Evolutionary conservation across 768 basidiomycete species (phyloP).

Genomic region (Pulveroboletus sp.): DNA sequence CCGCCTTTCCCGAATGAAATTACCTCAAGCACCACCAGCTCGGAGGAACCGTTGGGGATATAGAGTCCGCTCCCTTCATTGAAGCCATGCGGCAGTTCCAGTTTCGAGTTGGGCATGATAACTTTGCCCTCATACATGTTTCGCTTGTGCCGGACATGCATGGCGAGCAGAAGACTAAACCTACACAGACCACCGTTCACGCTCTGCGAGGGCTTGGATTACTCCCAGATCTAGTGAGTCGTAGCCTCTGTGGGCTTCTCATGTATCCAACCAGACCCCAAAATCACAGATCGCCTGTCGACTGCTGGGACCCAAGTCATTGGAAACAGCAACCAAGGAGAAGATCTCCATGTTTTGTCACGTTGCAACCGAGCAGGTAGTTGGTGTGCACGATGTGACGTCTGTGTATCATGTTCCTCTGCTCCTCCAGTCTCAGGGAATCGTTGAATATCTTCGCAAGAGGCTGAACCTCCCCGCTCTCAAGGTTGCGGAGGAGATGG

Average conservation of each 20-base stretch:
- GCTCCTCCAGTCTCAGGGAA: slow-evolving; percentile 87
- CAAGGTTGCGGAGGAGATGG: slow-evolving; percentile 50
- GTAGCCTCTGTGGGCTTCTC: background rate
- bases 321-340: slow-evolving; percentile 82
- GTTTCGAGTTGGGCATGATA: slow-evolving; percentile 93
- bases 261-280: background rate
- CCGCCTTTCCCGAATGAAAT: background rate
- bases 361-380: slow-evolving; percentile 80
- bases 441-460: slow-evolving; percentile 76
- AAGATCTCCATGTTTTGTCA: slow-evolving; percentile 99
- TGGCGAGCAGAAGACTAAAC: slow-evolving; percentile 98
- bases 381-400: slow-evolving; percentile 93
- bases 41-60: slow-evolving; percentile 97
- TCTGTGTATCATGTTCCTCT: slow-evolving; percentile 98
- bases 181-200: slow-evolving; percentile 95
- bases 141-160: slow-evolving; percentile 98
- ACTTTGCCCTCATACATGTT: slow-evolving; percentile 95
- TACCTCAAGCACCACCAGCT: slow-evolving; percentile 48
- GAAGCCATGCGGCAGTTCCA: slow-evolving; percentile 99
- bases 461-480: slow-evolving; percentile 69
- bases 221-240: slow-evolving; percentile 81
- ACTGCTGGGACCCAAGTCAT: slow-evolving; percentile 68
- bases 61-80: slow-evolving; percentile 96
- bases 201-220: slow-evolving; percentile 89
- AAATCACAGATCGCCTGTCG: slow-evolving; percentile 83